Percentiles rank a stretch among this genome's conserved stretches.
Evolutionary conservation across 495 filamentous ascomycete genomes (phyloP).

Genomic region (Xylaria scruposa): DNA sequence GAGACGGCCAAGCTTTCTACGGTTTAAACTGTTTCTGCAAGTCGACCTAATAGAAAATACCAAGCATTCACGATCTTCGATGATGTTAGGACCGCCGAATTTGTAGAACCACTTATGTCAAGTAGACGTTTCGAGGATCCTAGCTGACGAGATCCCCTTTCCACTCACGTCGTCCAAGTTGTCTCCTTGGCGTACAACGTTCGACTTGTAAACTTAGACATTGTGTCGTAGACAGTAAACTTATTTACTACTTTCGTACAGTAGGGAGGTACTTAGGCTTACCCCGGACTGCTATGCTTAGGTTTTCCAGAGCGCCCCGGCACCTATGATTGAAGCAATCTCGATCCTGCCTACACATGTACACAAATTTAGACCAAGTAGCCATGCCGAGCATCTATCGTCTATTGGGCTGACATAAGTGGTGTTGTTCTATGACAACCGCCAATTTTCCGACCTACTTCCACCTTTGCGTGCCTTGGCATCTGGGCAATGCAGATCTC

Average conservation of each 20-base stretch:
- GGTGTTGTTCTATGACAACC: slow-evolving; percentile 1
- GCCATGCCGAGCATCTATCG: slow-evolving; percentile 4
- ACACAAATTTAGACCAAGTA: not conserved
- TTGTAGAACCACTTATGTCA: not conserved
- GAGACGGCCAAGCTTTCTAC: slow-evolving; percentile 1
- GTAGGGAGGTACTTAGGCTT: not conserved
- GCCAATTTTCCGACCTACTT: slow-evolving; percentile 27
- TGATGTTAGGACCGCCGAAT: not conserved
- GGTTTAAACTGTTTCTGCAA: slow-evolving; percentile 4
- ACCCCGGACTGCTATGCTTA: not conserved
- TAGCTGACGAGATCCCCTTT: not conserved
- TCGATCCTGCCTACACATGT: not conserved
- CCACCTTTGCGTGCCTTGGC: slow-evolving; percentile 38
- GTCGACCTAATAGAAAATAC: not conserved
- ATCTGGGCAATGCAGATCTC: slow-evolving; percentile 39
- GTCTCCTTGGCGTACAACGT: not conserved
- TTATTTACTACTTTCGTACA: too few species aligned
- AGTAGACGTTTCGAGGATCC: not conserved
- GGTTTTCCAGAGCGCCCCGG: not conserved
- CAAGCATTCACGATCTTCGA: slow-evolving; percentile 19
- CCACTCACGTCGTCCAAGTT: not conserved
- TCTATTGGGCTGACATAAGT: not conserved
- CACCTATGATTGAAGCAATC: not conserved
- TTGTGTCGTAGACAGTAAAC: not conserved
- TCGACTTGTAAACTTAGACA: not conserved